Conservation (phyloP, 257 asterid genomes). For the Nicotiana knightiana region DNA sequence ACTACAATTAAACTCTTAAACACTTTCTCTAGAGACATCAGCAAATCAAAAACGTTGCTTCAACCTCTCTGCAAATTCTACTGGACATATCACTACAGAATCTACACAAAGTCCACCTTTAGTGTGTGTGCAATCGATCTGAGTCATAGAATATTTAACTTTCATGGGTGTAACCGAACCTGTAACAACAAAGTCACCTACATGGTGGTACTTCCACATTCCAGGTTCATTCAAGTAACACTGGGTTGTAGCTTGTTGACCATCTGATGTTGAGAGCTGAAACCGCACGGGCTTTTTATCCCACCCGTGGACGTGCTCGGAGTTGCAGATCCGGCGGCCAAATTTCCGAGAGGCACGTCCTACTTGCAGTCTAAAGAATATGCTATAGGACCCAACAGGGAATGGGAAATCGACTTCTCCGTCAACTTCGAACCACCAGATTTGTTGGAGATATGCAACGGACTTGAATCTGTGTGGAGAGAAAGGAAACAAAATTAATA, state of each 20-base stretch:
- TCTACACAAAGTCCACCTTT: slow-evolving; percentile 93
- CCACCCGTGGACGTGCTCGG: slow-evolving; percentile 91
- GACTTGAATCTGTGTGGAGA: slow-evolving; percentile 42
- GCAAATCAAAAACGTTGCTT: slow-evolving; percentile 26
- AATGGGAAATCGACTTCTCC: slow-evolving; percentile 90
- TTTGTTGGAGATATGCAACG: slow-evolving; percentile 93
- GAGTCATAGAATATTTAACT: slow-evolving; percentile 84
- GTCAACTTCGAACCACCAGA: slow-evolving; percentile 91
- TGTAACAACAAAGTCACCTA: slow-evolving; percentile 60
- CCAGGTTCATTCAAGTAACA: slow-evolving; percentile 76
- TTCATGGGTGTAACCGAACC: slow-evolving; percentile 30
- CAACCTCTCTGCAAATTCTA: slow-evolving; percentile 51
- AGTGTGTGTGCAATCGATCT: slow-evolving; percentile 88
- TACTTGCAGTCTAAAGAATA: slow-evolving; percentile 69
- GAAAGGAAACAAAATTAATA: too few relatives aligned
- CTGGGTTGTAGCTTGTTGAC: slow-evolving; percentile 69
- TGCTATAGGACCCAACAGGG: slow-evolving; percentile 70
- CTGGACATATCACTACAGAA: slow-evolving; percentile 66
- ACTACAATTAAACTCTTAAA: background rate
- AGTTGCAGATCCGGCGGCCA: slow-evolving; percentile 56
- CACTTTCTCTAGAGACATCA: background rate
- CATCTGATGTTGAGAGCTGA: slow-evolving; percentile 70
- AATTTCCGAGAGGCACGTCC: slow-evolving; percentile 59
- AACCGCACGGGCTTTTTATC: slow-evolving; percentile 70
- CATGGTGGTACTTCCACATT: slow-evolving; percentile 62